Percentiles rank a stretch among this genome's conserved stretches.
Evolutionary conservation across 306 rosid genomes (phyloP).

Genomic region (Rubus parviflorus): DNA sequence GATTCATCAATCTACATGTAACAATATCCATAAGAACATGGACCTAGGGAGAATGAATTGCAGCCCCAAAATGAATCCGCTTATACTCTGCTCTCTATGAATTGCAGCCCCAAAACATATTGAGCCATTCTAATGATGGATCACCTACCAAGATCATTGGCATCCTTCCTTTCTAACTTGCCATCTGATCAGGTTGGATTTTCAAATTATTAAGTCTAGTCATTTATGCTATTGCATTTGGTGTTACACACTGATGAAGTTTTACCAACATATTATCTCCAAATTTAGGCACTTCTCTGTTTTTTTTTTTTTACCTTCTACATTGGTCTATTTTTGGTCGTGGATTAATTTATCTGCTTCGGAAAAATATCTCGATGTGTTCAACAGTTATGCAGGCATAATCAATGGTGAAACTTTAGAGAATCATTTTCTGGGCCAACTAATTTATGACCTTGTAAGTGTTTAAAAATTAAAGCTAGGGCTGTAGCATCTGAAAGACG

Average conservation of each 20-base stretch:
- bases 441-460: too few relatives aligned
- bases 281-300: neutral
- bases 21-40: neutral
- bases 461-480: neutral
- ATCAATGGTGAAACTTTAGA: neutral
- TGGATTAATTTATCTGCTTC: too few relatives aligned
- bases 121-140: neutral
- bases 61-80: neutral
- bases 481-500: neutral
- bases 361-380: neutral
- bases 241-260: neutral
- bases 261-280: neutral
- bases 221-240: neutral
- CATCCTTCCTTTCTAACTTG: neutral
- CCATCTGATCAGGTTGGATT: neutral
- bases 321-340: too few relatives aligned
- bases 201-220: neutral
- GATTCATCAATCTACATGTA: slow-evolving; percentile 7
- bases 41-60: neutral
- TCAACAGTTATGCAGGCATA: neutral
- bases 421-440: too few relatives aligned
- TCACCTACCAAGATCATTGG: neutral
- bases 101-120: too few relatives aligned
- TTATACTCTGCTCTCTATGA: neutral
- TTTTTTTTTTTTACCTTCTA: neutral